Evolutionary conservation across 2,329 filamentous ascomycete species (phyloP).

Genomic region (Xylariaceae sp.): DNA sequence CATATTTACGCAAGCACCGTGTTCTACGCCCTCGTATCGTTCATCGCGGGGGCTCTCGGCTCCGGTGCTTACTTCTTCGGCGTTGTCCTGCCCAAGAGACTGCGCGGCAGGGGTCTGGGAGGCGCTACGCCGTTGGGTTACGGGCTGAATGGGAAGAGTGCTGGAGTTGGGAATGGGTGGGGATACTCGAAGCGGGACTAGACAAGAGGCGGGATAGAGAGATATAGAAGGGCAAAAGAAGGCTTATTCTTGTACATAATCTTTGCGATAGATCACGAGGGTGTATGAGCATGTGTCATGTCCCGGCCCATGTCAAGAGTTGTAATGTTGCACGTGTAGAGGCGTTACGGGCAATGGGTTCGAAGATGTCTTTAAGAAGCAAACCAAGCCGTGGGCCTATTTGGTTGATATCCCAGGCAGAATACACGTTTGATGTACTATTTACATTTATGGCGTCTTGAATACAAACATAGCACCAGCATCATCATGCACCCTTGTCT

Average conservation of each 20-base stretch:
- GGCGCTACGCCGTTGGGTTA: constrained; percentile 58
- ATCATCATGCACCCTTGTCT: not conserved
- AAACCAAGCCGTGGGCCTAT: too few relatives aligned
- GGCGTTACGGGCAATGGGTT: constrained; percentile 14
- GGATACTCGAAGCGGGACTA: constrained; percentile 56
- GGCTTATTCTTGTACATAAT: constrained; percentile 15
- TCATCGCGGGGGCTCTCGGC: constrained; percentile 53
- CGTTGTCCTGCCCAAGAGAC: constrained; percentile 53
- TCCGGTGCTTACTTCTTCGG: constrained; percentile 61
- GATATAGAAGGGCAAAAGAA: not conserved
- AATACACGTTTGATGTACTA: too few relatives aligned
- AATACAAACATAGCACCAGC: not conserved
- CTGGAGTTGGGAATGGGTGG: constrained; percentile 56
- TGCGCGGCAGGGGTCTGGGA: constrained; percentile 50
- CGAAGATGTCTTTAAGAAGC: not conserved
- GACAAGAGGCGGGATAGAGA: not conserved
- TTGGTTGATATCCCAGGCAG: too few relatives aligned
- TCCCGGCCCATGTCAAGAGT: constrained; percentile 7
- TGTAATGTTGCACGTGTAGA: constrained; percentile 17
- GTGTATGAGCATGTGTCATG: not conserved
- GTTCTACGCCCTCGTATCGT: constrained; percentile 60
- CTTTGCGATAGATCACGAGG: constrained; percentile 14
- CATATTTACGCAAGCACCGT: constrained; percentile 63
- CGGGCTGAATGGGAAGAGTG: constrained; percentile 40
- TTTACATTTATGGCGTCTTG: too few relatives aligned